These are phyloP conservation scores for Aspergillus clavatus DNA, from an alignment of 2,329 filamentous ascomycete species.

Conservation along the genomic window DNA sequence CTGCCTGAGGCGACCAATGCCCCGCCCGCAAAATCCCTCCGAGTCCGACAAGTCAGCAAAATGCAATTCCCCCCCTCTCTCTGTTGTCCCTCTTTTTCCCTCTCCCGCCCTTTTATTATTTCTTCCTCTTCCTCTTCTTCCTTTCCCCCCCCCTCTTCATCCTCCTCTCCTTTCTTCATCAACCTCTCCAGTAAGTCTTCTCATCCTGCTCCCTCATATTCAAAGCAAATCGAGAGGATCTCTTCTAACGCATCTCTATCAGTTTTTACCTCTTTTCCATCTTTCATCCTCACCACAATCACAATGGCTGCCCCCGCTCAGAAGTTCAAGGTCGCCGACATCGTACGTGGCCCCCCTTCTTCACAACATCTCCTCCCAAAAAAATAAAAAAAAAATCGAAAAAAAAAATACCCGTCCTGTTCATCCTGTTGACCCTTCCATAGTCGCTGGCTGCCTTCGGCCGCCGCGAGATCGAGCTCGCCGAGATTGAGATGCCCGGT, in stretches of 20 bases:
- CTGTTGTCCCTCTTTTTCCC: no score
- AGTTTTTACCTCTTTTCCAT: constrained; percentile 4
- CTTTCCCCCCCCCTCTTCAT: constrained; percentile 14
- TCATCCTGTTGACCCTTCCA: constrained; percentile 9
- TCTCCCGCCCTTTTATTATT: background rate
- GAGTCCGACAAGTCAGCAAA: background rate
- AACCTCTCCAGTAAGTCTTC: constrained; percentile 4
- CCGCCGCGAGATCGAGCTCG: constrained; percentile 97
- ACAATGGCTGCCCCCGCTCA: constrained; percentile 70
- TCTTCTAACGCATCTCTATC: constrained; percentile 3
- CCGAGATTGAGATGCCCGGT: constrained; percentile 95
- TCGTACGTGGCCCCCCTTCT: constrained; percentile 48
- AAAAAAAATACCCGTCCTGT: background rate
- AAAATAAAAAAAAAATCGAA: no score
- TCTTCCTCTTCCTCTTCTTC: constrained; percentile 8
- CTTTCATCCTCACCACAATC: constrained; percentile 16
- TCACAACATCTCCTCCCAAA: no score
- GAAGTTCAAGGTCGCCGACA: constrained; percentile 98
- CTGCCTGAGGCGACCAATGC: background rate
- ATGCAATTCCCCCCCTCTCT: no score
- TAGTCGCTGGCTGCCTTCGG: constrained; percentile 90
- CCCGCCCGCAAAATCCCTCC: background rate
- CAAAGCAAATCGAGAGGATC: constrained; percentile 3
- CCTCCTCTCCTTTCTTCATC: constrained; percentile 6
- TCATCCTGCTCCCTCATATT: constrained; percentile 9